Conservation (phyloP, 352 stramenopile genomes). For the Pelagophyceae sp. region DNA sequence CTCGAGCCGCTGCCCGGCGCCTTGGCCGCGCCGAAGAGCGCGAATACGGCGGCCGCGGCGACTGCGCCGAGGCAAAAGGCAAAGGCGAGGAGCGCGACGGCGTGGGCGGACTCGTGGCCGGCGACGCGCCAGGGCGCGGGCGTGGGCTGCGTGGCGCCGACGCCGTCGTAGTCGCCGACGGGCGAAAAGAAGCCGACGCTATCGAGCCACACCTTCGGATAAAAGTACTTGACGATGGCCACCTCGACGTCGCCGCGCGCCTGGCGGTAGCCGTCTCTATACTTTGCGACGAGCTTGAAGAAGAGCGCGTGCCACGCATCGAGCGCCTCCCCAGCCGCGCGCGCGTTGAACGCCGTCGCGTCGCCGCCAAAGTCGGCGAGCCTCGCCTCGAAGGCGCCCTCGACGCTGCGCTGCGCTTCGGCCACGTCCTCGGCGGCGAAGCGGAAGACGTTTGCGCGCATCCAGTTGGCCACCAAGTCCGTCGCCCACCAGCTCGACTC, state of each 20-base stretch:
- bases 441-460: not conserved
- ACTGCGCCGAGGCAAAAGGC: no score
- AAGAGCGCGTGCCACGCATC: not conserved
- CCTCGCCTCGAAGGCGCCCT: not conserved
- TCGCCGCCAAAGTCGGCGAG: not conserved
- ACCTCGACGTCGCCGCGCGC: not conserved
- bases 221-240: not conserved
- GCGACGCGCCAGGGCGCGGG: no score
- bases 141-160: no score
- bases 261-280: not conserved
- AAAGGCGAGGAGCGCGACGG: no score
- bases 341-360: not conserved
- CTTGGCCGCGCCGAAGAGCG: no score
- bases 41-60: no score
- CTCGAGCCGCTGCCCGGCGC: no score
- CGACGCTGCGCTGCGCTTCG: not conserved
- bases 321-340: not conserved
- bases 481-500: not conserved
- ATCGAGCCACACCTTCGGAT: not conserved
- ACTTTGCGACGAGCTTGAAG: not conserved
- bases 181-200: not conserved
- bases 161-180: not conserved
- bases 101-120: no score
- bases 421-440: not conserved
- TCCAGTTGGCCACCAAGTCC: not conserved